A percentile compares a stretch with the other conserved stretches of the same genome.
Conservation (phyloP, 1,139 yeast genomes). For the Scheffersomyces parashehatae region DNA sequence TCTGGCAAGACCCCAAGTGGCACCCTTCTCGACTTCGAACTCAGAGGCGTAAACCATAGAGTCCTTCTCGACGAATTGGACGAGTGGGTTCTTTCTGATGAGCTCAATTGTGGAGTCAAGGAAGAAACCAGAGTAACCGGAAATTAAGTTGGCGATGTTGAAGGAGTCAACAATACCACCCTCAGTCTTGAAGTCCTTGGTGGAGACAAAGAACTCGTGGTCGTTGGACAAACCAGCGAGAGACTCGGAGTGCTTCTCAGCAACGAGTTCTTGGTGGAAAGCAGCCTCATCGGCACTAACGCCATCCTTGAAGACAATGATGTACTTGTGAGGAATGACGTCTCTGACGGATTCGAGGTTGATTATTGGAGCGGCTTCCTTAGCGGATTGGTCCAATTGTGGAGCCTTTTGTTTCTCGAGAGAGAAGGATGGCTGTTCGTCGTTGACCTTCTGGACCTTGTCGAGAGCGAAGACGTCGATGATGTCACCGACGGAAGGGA, state of each 20-base stretch:
- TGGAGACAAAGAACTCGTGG: constrained; percentile 42
- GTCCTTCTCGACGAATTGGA: constrained; percentile 78
- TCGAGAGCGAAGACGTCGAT: constrained; percentile 36
- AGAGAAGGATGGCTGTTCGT: no score
- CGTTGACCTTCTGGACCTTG: background rate
- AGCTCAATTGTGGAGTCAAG: constrained; percentile 68
- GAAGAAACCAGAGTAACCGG: constrained; percentile 78
- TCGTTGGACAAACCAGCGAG: constrained; percentile 22
- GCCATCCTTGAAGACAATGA: constrained; percentile 68
- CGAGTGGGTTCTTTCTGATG: constrained; percentile 72
- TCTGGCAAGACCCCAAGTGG: constrained; percentile 97
- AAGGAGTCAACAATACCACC: constrained; percentile 73
- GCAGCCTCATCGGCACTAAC: constrained; percentile 50
- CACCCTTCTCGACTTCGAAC: constrained; percentile 69
- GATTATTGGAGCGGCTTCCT: constrained; percentile 8
- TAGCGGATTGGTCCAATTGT: constrained; percentile 2
- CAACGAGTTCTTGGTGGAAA: constrained; percentile 68
- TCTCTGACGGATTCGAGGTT: constrained; percentile 35
- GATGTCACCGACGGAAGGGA: constrained; percentile 50
- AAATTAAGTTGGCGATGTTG: constrained; percentile 52
- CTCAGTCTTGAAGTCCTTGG: constrained; percentile 28
- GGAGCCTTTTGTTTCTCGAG: background rate
- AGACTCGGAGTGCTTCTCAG: constrained; percentile 43
- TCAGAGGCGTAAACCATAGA: constrained; percentile 70
- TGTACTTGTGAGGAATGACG: constrained; percentile 73